Base-by-base conservation (phyloP, 2,329 filamentous ascomycete species). In the Massarina eburnea region DNA sequence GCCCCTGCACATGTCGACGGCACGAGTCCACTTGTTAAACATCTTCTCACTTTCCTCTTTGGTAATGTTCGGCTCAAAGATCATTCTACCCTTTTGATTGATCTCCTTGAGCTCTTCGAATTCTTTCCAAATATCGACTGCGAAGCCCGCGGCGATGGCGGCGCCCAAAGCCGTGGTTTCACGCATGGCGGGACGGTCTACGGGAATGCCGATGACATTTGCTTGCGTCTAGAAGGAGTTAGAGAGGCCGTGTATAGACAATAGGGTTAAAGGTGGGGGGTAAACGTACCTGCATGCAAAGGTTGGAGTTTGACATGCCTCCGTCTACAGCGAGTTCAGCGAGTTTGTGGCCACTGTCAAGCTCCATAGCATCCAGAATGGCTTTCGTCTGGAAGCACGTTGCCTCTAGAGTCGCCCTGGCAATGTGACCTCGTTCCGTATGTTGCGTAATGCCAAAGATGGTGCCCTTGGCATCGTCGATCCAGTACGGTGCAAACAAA, bases 321-420 rank as follows among this genome's bases (percentile, higher is more conserved):
- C 91, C 91, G 64, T 96, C 91, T 34, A 95, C 91, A 26, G 88
- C 86, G 34, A 96, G 78, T 54, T 85, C 82, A 46, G 82, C 79
- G 24, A 96, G 80, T 52, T 82, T 82, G 65, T 91, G 85, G 27
- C 85, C 84, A 42, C 86, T 91, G 72, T 95, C 91, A 58, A 86
- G 83, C 64, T 88, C 89, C 91, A 96, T 96, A 51, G 91, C 89
- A 64, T 94, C 86, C 19, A 96, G 80, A 60, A 96, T 95, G 18
- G 91, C 91, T 60, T 91, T 91, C 19, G 89, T 95, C 72, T 96
- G 91, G 77, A 89, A 95, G 74, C 91, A 95, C 29, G 89, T 91
- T 4, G 91, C 90, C 72, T 96, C 91, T 42, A 96, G 82, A 0
- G 91, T 95, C 27, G 91, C 91, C 49, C 91, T 85, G 35, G 89